phyloP scores from a whole-genome alignment of 306 rosid genomes.

The Alnus rubra region DNA sequence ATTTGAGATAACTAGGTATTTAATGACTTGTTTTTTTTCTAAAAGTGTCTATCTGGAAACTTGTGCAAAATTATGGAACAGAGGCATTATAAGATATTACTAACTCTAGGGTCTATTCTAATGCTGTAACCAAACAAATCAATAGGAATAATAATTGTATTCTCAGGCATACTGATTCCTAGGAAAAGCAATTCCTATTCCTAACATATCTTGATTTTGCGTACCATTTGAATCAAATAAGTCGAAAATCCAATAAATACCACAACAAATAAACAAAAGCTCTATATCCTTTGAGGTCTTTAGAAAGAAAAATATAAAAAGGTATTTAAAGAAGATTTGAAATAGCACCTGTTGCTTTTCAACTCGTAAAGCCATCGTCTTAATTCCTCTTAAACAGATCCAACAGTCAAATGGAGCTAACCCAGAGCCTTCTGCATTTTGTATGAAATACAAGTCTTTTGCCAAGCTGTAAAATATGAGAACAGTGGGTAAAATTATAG shows the following conservation, averaged over 20 bases:
- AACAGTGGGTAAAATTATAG: slow-evolving; percentile 17
- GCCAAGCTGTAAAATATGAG: slow-evolving; percentile 58
- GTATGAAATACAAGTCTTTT: slow-evolving; percentile 79
- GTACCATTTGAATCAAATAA: background rate
- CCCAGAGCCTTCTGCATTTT: slow-evolving; percentile 90
- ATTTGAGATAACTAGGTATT: background rate
- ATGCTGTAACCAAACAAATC: background rate
- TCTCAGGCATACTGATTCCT: background rate
- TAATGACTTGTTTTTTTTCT: background rate
- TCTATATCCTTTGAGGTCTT: slow-evolving; percentile 9
- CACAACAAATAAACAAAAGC: background rate
- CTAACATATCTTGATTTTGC: background rate
- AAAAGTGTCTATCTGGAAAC: background rate
- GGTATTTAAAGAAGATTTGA: slow-evolving; percentile 27
- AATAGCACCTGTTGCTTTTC: slow-evolving; percentile 89
- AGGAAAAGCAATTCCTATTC: background rate
- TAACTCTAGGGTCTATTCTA: background rate
- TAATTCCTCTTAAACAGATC: slow-evolving; percentile 83
- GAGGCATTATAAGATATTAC: background rate
- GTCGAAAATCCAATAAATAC: background rate
- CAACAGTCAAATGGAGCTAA: slow-evolving; percentile 94
- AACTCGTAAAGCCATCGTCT: slow-evolving; percentile 87
- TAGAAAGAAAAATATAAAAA: slow-evolving; percentile 11
- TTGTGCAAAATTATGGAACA: background rate
- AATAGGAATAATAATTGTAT: background rate